Percentiles rank a stretch among this genome's conserved stretches.
Conservation (phyloP, 2,329 filamentous ascomycete species). For the Truncatella angustata region DNA sequence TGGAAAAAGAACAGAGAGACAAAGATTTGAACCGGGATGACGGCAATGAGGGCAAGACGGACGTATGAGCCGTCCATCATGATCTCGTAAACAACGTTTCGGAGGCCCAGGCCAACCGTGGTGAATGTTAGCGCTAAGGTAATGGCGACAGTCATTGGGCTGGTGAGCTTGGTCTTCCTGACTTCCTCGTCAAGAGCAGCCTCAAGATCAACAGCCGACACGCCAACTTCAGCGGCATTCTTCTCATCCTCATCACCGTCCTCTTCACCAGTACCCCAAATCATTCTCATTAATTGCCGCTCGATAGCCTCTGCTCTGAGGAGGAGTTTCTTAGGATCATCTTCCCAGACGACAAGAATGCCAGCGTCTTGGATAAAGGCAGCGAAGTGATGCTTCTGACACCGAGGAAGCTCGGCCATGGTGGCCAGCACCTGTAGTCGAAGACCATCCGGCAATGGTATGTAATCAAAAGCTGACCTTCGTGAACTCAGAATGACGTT, state of each 20-base stretch:
- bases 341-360: conserved; percentile 63
- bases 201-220: conserved; percentile 40
- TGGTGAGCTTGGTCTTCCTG: conserved; percentile 53
- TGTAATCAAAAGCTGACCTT: conserved; percentile 48
- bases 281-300: conserved; percentile 52
- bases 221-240: conserved; percentile 32
- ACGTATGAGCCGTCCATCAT: conserved; percentile 50
- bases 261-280: conserved; percentile 49
- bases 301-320: conserved; percentile 51
- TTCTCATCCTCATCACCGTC: conserved; percentile 36
- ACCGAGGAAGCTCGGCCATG: conserved; percentile 54
- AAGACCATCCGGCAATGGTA: conserved; percentile 57
- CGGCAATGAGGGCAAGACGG: conserved; percentile 52
- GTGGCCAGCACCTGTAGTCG: conserved; percentile 61
- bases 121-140: conserved; percentile 51
- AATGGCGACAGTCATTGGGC: conserved; percentile 49
- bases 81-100: conserved; percentile 52
- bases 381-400: conserved; percentile 65
- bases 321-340: conserved; percentile 55
- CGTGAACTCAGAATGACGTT: conserved; percentile 51
- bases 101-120: conserved; percentile 57
- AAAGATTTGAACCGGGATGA: conserved; percentile 56
- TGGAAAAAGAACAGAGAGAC: conserved; percentile 51
- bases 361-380: conserved; percentile 60
- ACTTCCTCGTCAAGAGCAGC: conserved; percentile 38